A percentile compares a stretch with the other conserved stretches of the same genome.
Evolutionary conservation across 305 asterid genomes (phyloP).

Genomic region (Rubia peregrina): DNA sequence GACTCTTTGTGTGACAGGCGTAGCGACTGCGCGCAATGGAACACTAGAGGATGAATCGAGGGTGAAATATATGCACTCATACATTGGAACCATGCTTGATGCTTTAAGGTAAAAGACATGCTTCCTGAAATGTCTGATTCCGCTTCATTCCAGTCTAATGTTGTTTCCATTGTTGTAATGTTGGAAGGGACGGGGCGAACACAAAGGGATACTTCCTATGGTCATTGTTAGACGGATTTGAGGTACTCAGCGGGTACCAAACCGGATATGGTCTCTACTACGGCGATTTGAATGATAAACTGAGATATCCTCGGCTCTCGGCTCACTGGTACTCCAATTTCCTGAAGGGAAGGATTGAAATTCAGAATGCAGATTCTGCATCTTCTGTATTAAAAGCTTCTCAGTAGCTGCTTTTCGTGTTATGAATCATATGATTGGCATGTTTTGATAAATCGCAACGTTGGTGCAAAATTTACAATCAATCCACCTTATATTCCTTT

Average conservation of each 20-base stretch:
- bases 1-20: slow-evolving; percentile 26
- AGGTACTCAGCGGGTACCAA: slow-evolving; percentile 26
- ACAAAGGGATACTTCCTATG: slow-evolving; percentile 42
- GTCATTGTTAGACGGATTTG: slow-evolving; percentile 47
- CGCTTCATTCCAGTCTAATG: not conserved
- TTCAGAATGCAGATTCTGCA: not conserved
- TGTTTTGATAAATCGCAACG: not conserved
- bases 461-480: no score
- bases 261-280: slow-evolving; percentile 25
- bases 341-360: slow-evolving; percentile 14
- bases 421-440: not conserved
- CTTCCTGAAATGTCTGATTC: not conserved
- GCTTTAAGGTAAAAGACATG: slow-evolving; percentile 27
- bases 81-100: slow-evolving; percentile 12
- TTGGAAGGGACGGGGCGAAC: slow-evolving; percentile 42
- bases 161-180: not conserved
- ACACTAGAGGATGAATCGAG: slow-evolving; percentile 12
- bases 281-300: slow-evolving; percentile 30
- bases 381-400: not conserved
- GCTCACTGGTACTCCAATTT: slow-evolving; percentile 28
- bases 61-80: slow-evolving; percentile 2
- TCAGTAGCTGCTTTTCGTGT: not conserved
- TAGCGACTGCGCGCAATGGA: slow-evolving; percentile 22
- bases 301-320: slow-evolving; percentile 31
- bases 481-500: no score